These are phyloP conservation scores for Solanum etuberosum DNA, from an alignment of 257 asterid genomes.

Conservation along the genomic window DNA sequence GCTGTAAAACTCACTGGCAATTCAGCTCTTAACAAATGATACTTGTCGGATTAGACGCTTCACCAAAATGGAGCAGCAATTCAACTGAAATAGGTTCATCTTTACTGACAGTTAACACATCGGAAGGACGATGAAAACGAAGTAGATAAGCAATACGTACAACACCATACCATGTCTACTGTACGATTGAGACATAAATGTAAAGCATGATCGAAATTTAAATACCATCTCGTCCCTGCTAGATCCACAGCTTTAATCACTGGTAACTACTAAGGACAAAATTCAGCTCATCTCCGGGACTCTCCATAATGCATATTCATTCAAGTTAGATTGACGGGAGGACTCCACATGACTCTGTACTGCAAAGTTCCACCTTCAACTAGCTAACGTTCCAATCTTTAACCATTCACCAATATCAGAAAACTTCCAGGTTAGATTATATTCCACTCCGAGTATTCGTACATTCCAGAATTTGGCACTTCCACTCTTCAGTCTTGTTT, in stretches of 20 bases:
- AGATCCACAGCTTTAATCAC: not conserved
- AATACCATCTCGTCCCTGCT: not conserved
- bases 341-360: not conserved
- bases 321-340: not conserved
- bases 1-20: not conserved
- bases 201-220: not conserved
- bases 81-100: not conserved
- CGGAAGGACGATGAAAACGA: not conserved
- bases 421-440: not conserved
- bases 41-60: not conserved
- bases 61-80: not conserved
- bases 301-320: not conserved
- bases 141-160: not conserved
- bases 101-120: not conserved
- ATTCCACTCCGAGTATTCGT: not conserved
- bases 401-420: not conserved
- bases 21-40: not conserved
- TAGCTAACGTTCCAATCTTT: not conserved
- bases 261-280: not conserved
- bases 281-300: not conserved
- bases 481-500: slow-evolving; percentile 1
- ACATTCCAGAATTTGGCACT: not conserved
- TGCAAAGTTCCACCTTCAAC: not conserved
- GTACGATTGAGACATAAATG: not conserved
- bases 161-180: not conserved